These are phyloP conservation scores for Collariella sp. DNA, from an alignment of 495 filamentous ascomycete species.

Conservation along the genomic window DNA sequence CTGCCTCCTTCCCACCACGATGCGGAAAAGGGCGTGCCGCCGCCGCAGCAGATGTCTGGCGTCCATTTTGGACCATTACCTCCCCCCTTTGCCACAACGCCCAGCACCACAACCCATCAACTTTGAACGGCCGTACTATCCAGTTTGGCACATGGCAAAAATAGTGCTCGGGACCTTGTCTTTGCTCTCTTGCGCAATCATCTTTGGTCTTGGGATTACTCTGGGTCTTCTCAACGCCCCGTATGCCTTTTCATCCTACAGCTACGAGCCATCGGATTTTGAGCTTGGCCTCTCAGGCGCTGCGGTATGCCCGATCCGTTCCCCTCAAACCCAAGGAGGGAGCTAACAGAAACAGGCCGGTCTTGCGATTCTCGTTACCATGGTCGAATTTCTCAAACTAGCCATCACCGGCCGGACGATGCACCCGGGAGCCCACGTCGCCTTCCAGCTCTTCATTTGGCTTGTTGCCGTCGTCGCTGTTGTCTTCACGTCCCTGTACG, in stretches of 20 bases:
- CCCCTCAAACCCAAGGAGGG: not conserved
- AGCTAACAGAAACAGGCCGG: conserved; percentile 19
- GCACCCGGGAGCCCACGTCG: conserved; percentile 33
- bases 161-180: conserved; percentile 24
- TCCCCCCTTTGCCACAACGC: not conserved
- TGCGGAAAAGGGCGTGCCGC: not conserved
- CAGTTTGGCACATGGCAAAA: conserved; percentile 25
- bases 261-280: not conserved
- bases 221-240: conserved; percentile 5
- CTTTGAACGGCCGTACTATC: not conserved
- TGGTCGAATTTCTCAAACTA: conserved; percentile 29
- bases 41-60: not conserved
- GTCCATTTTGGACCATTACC: not conserved
- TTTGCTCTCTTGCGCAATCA: conserved; percentile 19
- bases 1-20: not conserved
- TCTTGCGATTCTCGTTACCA: conserved; percentile 29
- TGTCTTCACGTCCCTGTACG: conserved; percentile 15
- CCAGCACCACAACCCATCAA: not conserved
- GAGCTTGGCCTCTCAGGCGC: conserved; percentile 7
- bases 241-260: not conserved
- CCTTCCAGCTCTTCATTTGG: conserved; percentile 30
- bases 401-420: conserved; percentile 22
- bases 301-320: conserved; percentile 9
- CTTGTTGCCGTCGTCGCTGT: conserved; percentile 11
- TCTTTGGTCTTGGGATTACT: conserved; percentile 23